These are phyloP conservation scores for Cercospora brassicicola DNA, from an alignment of 2,329 filamentous ascomycete species.

Conservation along the genomic window DNA sequence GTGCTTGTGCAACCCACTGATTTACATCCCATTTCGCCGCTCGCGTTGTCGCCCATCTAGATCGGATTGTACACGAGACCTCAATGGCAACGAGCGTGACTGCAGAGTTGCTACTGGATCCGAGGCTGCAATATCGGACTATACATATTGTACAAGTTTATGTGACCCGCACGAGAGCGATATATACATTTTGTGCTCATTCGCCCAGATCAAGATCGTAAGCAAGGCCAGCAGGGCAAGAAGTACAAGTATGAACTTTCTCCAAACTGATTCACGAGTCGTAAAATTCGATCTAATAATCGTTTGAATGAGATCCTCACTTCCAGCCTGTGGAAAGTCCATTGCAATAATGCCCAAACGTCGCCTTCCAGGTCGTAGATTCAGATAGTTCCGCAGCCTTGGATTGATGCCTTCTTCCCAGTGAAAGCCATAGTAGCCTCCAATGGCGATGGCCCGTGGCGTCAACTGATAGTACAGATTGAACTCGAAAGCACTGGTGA, in stretches of 20 bases:
- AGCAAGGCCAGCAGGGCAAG: not conserved
- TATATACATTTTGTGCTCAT: conserved; percentile 43
- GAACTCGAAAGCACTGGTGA: conserved; percentile 49
- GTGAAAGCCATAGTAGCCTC: conserved; percentile 45
- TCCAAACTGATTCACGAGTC: not conserved
- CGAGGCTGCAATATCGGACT: not conserved
- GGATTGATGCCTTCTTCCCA: conserved; percentile 51
- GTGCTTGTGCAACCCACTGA: not conserved
- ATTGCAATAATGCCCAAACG: conserved; percentile 40
- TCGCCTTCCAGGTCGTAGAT: conserved; percentile 31
- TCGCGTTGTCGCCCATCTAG: not conserved
- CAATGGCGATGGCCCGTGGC: conserved; percentile 45
- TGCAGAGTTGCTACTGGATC: not conserved
- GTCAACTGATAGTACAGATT: conserved; percentile 40
- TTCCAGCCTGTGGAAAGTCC: conserved; percentile 42
- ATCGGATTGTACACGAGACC: no score
- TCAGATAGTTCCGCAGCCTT: conserved; percentile 39
- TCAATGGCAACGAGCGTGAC: not conserved
- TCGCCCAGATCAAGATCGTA: conserved; percentile 52
- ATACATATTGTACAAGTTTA: not conserved
- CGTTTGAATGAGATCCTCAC: conserved; percentile 44
- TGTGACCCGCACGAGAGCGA: not conserved
- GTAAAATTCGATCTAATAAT: conserved; percentile 47
- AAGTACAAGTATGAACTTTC: not conserved
- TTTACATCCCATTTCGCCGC: not conserved